phyloP scores from a whole-genome alignment of 129 eudicot species.

The carrot (Daucus carota) region DNA sequence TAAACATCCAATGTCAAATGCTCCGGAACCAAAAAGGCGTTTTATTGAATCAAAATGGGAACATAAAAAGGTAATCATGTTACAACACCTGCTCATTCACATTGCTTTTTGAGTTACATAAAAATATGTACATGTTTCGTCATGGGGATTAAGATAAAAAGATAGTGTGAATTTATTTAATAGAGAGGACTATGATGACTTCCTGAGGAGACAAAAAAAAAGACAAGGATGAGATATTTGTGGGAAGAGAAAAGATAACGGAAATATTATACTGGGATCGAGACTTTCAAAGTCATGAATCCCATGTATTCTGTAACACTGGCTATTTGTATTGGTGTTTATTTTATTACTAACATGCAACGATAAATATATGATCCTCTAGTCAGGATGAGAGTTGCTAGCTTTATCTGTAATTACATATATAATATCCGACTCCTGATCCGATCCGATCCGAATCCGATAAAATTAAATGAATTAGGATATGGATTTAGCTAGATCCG shows the following conservation, averaged over 20 bases:
- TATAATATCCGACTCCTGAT: too few relatives aligned
- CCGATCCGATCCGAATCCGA: neutral
- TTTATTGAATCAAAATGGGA: slow-evolving; percentile 95
- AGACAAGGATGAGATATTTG: neutral
- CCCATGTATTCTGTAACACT: neutral
- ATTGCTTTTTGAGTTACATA: neutral
- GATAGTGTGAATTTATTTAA: neutral
- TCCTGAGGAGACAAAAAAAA: neutral
- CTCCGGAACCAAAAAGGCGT: slow-evolving; percentile 98
- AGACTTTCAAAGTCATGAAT: neutral
- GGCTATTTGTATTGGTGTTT: neutral
- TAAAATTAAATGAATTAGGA: too few relatives aligned
- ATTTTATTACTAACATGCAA: neutral
- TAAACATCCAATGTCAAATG: slow-evolving; percentile 83
- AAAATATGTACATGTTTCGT: neutral
- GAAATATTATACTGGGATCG: neutral
- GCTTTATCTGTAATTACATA: too few relatives aligned
- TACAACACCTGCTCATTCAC: slow-evolving; percentile 1
- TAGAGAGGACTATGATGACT: neutral
- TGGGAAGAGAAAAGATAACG: neutral
- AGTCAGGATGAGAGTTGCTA: too few relatives aligned
- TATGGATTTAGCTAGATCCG: too few relatives aligned
- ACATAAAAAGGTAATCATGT: slow-evolving; percentile 51
- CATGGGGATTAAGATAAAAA: neutral
- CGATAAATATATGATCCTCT: neutral